Evolutionary conservation across 495 filamentous ascomycete genomes (phyloP), one percentile per base, ranked within the genome.

Genomic region (Bacidia gigantensis): DNA sequence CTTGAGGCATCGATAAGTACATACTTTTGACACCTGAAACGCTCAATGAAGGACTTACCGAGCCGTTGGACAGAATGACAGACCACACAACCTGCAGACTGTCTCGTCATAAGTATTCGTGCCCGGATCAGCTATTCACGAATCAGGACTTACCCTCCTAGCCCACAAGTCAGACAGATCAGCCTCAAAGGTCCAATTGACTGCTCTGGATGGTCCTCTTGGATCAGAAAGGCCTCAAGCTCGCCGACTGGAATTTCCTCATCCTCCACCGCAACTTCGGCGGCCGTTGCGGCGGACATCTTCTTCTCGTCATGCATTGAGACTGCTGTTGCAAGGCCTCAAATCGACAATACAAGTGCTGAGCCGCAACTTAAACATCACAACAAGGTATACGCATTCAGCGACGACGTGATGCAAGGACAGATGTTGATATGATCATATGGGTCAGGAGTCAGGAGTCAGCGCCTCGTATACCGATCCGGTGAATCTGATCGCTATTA

Each of bases 1-100:
- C 51, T 56, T 39, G 22, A 21, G 1, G 3, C 26, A 11, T 23
- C 9, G 11, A 48, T n/a, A 53, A 21, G 5, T 26, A 25, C 11
- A 20, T 10, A 5, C n/a, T n/a, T n/a, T n/a, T 7, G 2, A 38
- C 26, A 45, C 17, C 23, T 26, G 38, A 7, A 1, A 39, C 22
- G 18, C 24, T 23, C 10, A 1, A 40, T 21, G 2, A 10, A 35
- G 21, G 10, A 53, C 54, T 46, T 38, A 56, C 54, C 24, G 56
- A 54, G 9, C 56, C 56, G 41, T 58, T 58, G 24, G 56, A 58
- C 20, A 54, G 40, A 24, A 58, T 50, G 2, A 58, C 56, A 45
- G 56, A 58, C 56, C 51, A 58, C 17, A 58, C 22, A 12, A 54
- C 51, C 42, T 58, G 51, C 25, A 58, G 25, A 44, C 29, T 35